Base-by-base conservation (phyloP, 768 basidiomycete genomes). In the Auriscalpium orientale region DNA sequence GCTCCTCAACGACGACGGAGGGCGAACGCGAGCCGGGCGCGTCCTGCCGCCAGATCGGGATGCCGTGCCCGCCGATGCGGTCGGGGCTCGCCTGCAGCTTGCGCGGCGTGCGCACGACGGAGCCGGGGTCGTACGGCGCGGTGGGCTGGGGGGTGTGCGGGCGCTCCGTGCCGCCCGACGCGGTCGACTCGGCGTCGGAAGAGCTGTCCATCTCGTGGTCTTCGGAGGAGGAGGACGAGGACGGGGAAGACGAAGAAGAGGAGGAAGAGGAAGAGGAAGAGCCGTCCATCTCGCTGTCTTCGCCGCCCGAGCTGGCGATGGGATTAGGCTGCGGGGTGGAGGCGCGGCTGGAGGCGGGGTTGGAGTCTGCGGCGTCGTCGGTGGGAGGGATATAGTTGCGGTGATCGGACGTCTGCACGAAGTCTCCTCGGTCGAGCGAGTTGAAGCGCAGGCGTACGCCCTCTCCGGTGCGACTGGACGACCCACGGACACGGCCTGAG, bases 81-180 rank as follows among this genome's bases (percentile, higher is more conserved):
- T 37, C n/a, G 44, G 43, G 37, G 46, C n/a, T 46, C n/a, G 18
- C 18, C 48, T 9, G 46, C 34, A 18, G 33, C 53, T 56, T 62
- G 21, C 48, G 45, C 13, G 61, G 61, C 7, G 61, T 62, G 10
- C 56, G 49, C 10, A 56, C 46, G 22, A 62, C 61, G 7, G 61
- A 58, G 11, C 61, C 61, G 8, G 61, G 61, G 35, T 58, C 40
- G 55, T 51, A 62, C 2, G 53, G 51, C 9, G 21, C 36, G 21
- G 48, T 35, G 12, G 43, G 47, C 13, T 34, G 51, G 15, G 60
- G 61, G 33, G 61, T 62, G 22, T 21, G 45, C 1, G 50, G 33
- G 21, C 60, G 61, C 21, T 33, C 16, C 28, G 50, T 18, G 50
- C 15, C 16, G 34, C 21, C 28, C 15, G 47, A 28, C 9, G 28